Percentiles rank a stretch among this genome's conserved stretches.
Evolutionary conservation across 1,284 basidiomycete species (phyloP).

Genomic region (Naganishia sp.): DNA sequence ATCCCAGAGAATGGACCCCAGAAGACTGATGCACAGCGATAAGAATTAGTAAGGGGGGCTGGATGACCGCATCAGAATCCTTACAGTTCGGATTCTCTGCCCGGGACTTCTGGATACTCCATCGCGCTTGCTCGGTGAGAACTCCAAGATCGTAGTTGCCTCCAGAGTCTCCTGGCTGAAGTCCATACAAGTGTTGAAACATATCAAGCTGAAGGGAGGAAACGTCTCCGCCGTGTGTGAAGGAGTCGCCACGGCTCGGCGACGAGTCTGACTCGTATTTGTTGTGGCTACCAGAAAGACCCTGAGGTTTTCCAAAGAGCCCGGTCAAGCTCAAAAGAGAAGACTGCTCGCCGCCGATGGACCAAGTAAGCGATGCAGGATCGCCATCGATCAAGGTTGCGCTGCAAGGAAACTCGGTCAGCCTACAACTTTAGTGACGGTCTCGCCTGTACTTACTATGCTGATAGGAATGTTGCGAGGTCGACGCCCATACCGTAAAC

Average conservation of each 20-base stretch:
- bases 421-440: not conserved
- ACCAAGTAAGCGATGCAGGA: constrained; percentile 14
- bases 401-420: not conserved
- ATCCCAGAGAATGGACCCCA: constrained; percentile 24
- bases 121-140: constrained; percentile 22
- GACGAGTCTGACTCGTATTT: constrained; percentile 29
- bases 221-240: constrained; percentile 13
- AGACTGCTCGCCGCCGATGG: constrained; percentile 26
- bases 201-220: constrained; percentile 16
- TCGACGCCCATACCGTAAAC: constrained; percentile 28
- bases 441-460: not conserved
- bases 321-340: constrained; percentile 10
- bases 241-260: constrained; percentile 15
- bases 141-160: constrained; percentile 30
- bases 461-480: constrained; percentile 24
- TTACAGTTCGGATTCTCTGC: constrained; percentile 26
- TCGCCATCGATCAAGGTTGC: constrained; percentile 28
- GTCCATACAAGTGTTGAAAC: constrained; percentile 21
- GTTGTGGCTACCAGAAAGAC: constrained; percentile 27
- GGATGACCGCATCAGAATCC: not conserved
- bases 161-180: constrained; percentile 26
- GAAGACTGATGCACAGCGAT: constrained; percentile 3
- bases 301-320: constrained; percentile 18
- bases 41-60: not conserved
- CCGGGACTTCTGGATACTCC: constrained; percentile 27